Percentiles rank a stretch among this genome's conserved stretches.
Evolutionary conservation across 1,139 yeast species (phyloP).

Genomic region (Suhomyces kunorum): DNA sequence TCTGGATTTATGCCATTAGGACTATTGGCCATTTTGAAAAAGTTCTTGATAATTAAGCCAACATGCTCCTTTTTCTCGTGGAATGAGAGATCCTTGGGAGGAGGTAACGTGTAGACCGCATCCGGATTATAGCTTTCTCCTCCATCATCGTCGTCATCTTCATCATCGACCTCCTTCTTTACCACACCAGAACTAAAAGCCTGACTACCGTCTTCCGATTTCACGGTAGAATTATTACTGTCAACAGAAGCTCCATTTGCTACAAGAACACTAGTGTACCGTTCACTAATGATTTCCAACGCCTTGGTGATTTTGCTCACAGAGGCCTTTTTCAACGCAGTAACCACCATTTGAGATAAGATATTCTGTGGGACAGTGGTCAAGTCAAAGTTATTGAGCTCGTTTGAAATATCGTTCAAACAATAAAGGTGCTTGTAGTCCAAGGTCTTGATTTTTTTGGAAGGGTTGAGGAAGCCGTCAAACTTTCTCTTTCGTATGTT

Average conservation of each 20-base stretch:
- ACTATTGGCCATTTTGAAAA: conserved; percentile 46
- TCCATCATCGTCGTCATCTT: conserved; percentile 39
- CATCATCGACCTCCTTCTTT: conserved; percentile 25
- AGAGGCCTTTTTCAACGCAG: conserved; percentile 59
- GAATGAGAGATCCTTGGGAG: conserved; percentile 51
- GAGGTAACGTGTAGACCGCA: conserved; percentile 56
- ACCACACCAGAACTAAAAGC: neutral
- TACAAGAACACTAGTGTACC: conserved; percentile 44
- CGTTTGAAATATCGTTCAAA: conserved; percentile 61
- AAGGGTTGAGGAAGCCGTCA: conserved; percentile 30
- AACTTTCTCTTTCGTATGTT: conserved; percentile 41
- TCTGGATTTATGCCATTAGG: conserved; percentile 17
- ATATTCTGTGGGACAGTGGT: conserved; percentile 65
- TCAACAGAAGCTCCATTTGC: neutral
- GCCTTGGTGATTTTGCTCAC: conserved; percentile 62
- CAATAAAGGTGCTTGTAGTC: conserved; percentile 54
- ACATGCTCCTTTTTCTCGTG: conserved; percentile 57
- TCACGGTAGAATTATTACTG: conserved; percentile 3
- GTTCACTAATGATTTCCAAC: conserved; percentile 62
- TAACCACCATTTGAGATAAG: conserved; percentile 63
- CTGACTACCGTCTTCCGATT: conserved; percentile 12
- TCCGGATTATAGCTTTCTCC: conserved; percentile 41
- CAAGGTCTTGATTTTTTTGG: conserved; percentile 31
- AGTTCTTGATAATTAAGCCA: conserved; percentile 53
- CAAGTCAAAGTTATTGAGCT: conserved; percentile 67